Conservation (phyloP, 306 rosid genomes). For the Cercis canadensis region DNA sequence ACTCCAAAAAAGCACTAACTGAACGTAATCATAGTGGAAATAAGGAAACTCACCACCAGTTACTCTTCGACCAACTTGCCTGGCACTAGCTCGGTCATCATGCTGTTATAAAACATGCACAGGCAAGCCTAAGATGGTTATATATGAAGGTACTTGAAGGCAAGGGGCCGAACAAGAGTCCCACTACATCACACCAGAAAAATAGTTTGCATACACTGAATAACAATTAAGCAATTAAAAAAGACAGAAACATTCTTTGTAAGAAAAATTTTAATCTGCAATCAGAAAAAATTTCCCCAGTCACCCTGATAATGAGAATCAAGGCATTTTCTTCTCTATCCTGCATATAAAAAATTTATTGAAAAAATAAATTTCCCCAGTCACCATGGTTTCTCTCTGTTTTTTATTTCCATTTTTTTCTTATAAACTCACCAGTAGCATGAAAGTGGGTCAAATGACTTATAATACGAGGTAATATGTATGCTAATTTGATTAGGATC, state of each 20-base stretch:
- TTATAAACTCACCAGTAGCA: no score
- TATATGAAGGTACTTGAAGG: constrained; percentile 56
- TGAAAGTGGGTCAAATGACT: no score
- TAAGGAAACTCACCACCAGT: constrained; percentile 63
- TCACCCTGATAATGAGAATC: no score
- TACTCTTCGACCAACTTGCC: constrained; percentile 61
- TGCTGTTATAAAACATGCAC: constrained; percentile 84
- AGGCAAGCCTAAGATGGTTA: constrained; percentile 75
- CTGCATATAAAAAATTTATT: no score
- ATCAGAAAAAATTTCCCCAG: no score
- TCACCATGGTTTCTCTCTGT: no score
- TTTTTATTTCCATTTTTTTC: no score
- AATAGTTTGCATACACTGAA: constrained; percentile 48
- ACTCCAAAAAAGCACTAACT: constrained; percentile 13
- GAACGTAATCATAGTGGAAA: constrained; percentile 4
- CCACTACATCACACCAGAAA: constrained; percentile 57
- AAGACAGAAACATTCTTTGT: constrained; percentile 8
- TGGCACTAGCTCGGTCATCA: constrained; percentile 56
- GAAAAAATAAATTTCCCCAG: no score
- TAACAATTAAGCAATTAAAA: constrained; percentile 37
- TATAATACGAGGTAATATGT: no score
- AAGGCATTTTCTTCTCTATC: not conserved
- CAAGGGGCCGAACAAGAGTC: constrained; percentile 61
- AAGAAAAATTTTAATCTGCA: no score
- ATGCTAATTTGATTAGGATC: no score